phyloP scores from a whole-genome alignment of 1,284 basidiomycete species.

The Ceratobasidium papillatum region DNA sequence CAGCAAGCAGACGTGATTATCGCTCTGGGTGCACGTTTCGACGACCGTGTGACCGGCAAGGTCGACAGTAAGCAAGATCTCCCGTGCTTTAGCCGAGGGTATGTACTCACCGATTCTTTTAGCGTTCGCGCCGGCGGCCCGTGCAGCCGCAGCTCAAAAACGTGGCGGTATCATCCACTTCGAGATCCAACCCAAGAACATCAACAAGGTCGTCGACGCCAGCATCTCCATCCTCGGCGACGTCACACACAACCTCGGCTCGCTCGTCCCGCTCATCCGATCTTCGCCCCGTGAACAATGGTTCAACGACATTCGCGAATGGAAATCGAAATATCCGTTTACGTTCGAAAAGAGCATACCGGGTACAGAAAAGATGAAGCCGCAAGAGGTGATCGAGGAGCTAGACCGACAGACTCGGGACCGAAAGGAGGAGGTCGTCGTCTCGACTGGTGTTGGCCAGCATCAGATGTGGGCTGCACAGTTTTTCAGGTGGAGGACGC shows the following conservation, averaged over 20 bases:
- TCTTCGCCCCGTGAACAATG: constrained; percentile 74
- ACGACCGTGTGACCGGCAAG: constrained; percentile 97
- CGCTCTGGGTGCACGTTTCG: constrained; percentile 94
- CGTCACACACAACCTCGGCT: constrained; percentile 82
- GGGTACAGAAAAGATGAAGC: constrained; percentile 82
- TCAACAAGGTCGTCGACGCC: constrained; percentile 98
- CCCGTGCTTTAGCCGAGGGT: neutral
- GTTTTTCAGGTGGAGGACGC: constrained; percentile 89
- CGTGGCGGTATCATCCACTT: constrained; percentile 98
- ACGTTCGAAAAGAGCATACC: constrained; percentile 76
- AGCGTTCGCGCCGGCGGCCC: constrained; percentile 90
- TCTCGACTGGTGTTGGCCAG: constrained; percentile 96
- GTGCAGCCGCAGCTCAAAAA: constrained; percentile 84
- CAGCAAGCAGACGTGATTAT: constrained; percentile 98
- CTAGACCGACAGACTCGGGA: constrained; percentile 78
- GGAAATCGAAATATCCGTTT: constrained; percentile 94
- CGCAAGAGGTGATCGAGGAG: constrained; percentile 96
- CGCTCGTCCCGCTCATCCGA: constrained; percentile 83
- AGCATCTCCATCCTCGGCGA: constrained; percentile 94
- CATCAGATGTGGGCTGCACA: constrained; percentile 99
- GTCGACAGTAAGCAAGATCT: constrained; percentile 63
- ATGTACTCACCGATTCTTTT: constrained; percentile 2
- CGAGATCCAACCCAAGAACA: constrained; percentile 98
- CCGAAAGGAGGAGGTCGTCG: constrained; percentile 86
- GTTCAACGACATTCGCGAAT: constrained; percentile 82